phyloP scores from a whole-genome alignment of 73 alveolate species.

The Stentor coeruleus region DNA sequence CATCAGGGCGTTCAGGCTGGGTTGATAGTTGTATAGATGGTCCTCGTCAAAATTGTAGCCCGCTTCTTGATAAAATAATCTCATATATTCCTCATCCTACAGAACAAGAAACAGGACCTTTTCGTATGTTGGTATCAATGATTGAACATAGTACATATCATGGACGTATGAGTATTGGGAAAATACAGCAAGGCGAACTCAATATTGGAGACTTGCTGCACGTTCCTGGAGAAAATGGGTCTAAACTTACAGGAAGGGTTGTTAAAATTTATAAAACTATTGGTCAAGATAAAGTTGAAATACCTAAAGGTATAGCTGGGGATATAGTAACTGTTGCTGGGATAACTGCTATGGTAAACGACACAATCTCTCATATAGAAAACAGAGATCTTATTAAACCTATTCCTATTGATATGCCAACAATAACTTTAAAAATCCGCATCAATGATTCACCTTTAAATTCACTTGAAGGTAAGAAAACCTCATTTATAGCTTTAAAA shows the following conservation, averaged over 20 bases:
- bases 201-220: constrained; percentile 58
- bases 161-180: constrained; percentile 75
- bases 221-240: constrained; percentile 45
- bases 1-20: constrained; percentile 85
- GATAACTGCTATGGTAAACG: constrained; percentile 54
- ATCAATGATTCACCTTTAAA: constrained; percentile 74
- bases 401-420: constrained; percentile 82
- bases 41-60: constrained; percentile 52
- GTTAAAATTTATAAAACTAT: constrained; percentile 66
- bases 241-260: constrained; percentile 53
- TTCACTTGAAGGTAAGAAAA: constrained; percentile 72
- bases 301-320: constrained; percentile 76
- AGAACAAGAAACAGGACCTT: constrained; percentile 43
- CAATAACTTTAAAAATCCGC: constrained; percentile 53
- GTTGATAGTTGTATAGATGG: constrained; percentile 46
- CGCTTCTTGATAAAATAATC: constrained; percentile 60
- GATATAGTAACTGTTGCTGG: constrained; percentile 86
- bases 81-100: constrained; percentile 61
- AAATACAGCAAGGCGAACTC: constrained; percentile 58
- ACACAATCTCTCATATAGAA: constrained; percentile 62
- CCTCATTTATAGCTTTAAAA: constrained; percentile 46
- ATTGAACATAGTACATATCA: constrained; percentile 68
- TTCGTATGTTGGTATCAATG: constrained; percentile 69
- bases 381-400: constrained; percentile 56
- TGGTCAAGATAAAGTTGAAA: constrained; percentile 69